Percentiles rank a stretch among this genome's conserved stretches.
Evolutionary conservation across 441 rosid species (phyloP).

Genomic region (Euphorbia schlechtendalii): DNA sequence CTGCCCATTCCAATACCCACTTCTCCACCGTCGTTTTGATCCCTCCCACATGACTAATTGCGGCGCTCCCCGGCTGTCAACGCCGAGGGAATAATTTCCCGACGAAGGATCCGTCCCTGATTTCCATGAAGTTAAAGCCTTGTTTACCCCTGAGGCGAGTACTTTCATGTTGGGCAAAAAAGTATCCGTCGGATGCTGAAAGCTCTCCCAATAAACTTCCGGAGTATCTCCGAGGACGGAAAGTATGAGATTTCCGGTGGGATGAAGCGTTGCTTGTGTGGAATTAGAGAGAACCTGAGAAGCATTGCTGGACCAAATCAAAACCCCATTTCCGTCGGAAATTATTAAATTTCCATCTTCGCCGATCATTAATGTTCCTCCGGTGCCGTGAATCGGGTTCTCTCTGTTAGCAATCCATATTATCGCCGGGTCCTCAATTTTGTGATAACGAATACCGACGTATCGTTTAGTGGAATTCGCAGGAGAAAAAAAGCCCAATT

Average conservation of each 20-base stretch:
- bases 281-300: slow-evolving; percentile 24
- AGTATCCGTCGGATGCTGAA: slow-evolving; percentile 59
- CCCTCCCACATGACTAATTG: slow-evolving; percentile 70
- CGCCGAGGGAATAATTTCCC: slow-evolving; percentile 55
- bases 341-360: slow-evolving; percentile 53
- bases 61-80: slow-evolving; percentile 59
- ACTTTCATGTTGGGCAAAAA: slow-evolving; percentile 66
- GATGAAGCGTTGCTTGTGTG: slow-evolving; percentile 27
- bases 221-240: slow-evolving; percentile 19
- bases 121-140: slow-evolving; percentile 55
- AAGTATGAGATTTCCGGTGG: slow-evolving; percentile 46
- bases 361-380: slow-evolving; percentile 42
- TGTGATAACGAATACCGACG: slow-evolving; percentile 24
- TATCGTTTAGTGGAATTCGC: slow-evolving; percentile 15
- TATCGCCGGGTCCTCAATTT: slow-evolving; percentile 21
- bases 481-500: slow-evolving; percentile 27
- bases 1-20: slow-evolving; percentile 68
- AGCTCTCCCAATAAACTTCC: slow-evolving; percentile 57
- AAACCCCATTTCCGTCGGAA: slow-evolving; percentile 26
- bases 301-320: slow-evolving; percentile 48
- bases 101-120: slow-evolving; percentile 62
- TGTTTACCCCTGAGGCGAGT: slow-evolving; percentile 40
- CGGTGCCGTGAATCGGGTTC: slow-evolving; percentile 34
- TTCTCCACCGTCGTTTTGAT: slow-evolving; percentile 59
- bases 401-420: slow-evolving; percentile 85